These are phyloP conservation scores for Colletotrichum lentis DNA, from an alignment of 2,329 filamentous ascomycete genomes.

Conservation along the genomic window DNA sequence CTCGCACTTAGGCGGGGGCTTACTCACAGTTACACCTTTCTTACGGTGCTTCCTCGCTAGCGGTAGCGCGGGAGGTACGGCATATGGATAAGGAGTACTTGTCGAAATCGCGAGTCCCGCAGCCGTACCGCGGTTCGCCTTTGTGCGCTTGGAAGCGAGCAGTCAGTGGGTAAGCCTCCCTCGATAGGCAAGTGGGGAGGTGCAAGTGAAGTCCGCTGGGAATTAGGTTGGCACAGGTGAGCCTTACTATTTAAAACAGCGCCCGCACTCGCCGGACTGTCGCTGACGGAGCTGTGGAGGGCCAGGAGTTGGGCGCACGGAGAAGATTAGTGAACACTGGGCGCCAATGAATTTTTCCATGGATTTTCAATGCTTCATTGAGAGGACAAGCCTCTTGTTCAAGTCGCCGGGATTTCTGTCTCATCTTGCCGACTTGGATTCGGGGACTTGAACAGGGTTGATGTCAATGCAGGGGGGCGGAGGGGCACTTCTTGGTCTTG, in stretches of 20 bases:
- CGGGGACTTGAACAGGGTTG: constrained; percentile 35
- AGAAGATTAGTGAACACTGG: neutral
- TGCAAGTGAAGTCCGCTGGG: constrained; percentile 11
- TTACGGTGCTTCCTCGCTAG: constrained; percentile 4
- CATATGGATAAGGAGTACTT: constrained; percentile 24
- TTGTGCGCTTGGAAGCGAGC: constrained; percentile 31
- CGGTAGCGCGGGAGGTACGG: constrained; percentile 21
- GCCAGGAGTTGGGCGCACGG: constrained; percentile 11
- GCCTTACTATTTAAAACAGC: neutral
- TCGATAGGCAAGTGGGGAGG: constrained; percentile 31
- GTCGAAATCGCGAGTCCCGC: constrained; percentile 18
- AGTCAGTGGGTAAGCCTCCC: constrained; percentile 35
- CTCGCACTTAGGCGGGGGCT: constrained; percentile 24
- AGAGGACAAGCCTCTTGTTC: constrained; percentile 1
- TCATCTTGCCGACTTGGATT: neutral
- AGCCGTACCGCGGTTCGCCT: constrained; percentile 29
- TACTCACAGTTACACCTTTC: constrained; percentile 27
- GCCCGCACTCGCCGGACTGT: constrained; percentile 6
- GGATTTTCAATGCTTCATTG: constrained; percentile 14
- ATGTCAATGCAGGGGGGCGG: constrained; percentile 36
- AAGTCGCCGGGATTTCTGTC: constrained; percentile 17
- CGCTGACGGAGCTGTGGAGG: neutral
- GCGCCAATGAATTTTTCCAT: constrained; percentile 22
- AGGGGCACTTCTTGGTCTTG: constrained; percentile 32
- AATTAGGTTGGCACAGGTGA: constrained; percentile 13